A percentile compares a stretch with the other conserved stretches of the same genome.
Conservation (phyloP, 1,284 basidiomycete genomes). For the Rhodofomes roseus region DNA sequence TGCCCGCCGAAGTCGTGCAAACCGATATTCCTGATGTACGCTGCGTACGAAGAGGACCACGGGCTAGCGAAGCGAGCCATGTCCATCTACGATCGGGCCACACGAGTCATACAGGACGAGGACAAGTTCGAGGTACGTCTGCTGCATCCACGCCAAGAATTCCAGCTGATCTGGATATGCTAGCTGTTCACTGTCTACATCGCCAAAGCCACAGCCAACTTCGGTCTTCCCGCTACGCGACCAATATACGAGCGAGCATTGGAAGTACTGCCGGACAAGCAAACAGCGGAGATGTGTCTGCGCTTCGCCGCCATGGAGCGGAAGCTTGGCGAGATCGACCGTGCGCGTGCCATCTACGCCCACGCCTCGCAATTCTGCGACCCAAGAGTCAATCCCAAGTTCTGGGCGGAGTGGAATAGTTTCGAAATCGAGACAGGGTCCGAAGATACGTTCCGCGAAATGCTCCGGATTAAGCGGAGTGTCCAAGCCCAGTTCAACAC, state of each 20-base stretch:
- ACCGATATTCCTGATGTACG: conserved; percentile 93
- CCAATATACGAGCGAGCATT: conserved; percentile 98
- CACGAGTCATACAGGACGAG: conserved; percentile 78
- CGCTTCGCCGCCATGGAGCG: conserved; percentile 95
- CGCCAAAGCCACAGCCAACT: conserved; percentile 94
- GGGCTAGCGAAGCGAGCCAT: conserved; percentile 96
- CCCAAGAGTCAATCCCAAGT: conserved; percentile 83
- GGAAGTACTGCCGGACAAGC: conserved; percentile 86
- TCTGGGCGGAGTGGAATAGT: conserved; percentile 96
- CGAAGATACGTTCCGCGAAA: conserved; percentile 98
- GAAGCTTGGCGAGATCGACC: conserved; percentile 98
- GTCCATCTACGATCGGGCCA: conserved; percentile 93
- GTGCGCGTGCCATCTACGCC: conserved; percentile 93
- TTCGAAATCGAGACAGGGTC: conserved; percentile 98
- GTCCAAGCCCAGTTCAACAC: conserved; percentile 99
- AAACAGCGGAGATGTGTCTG: conserved; percentile 97
- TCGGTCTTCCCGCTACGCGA: conserved; percentile 93
- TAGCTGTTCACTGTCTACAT: conserved; percentile 98
- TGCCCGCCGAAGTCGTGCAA: conserved; percentile 96
- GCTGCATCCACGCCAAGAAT: neutral
- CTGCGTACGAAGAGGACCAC: conserved; percentile 90
- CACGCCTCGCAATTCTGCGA: conserved; percentile 99
- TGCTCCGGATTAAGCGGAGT: conserved; percentile 96
- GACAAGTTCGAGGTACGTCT: conserved; percentile 89
- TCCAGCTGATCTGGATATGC: conserved; percentile 4